Percentiles rank a stretch among this genome's conserved stretches.
These are phyloP conservation scores for Botryotinia narcissicola DNA, from an alignment of 2,329 filamentous ascomycete genomes.

Conservation along the genomic window DNA sequence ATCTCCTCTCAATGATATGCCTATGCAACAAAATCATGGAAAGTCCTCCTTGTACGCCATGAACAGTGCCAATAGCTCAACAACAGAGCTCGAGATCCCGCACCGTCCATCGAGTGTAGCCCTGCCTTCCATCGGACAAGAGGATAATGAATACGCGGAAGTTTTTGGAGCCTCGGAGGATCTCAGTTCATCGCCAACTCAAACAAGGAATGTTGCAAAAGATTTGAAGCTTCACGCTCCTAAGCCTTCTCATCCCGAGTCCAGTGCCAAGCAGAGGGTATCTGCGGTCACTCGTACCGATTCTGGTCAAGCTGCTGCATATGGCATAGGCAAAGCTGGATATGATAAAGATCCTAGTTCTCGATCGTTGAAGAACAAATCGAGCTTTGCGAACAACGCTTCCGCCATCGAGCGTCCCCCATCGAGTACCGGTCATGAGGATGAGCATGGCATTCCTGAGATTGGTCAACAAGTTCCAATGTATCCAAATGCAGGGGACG, in stretches of 20 bases:
- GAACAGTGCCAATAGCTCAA: slow-evolving; percentile 40
- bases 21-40: slow-evolving; percentile 46
- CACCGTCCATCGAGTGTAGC: slow-evolving; percentile 70
- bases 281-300: slow-evolving; percentile 85
- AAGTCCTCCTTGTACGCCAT: slow-evolving; percentile 41
- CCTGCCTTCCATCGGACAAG: slow-evolving; percentile 82
- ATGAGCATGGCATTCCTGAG: slow-evolving; percentile 86
- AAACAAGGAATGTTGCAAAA: slow-evolving; percentile 74
- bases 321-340: slow-evolving; percentile 71
- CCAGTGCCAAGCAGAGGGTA: slow-evolving; percentile 80
- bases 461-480: slow-evolving; percentile 92
- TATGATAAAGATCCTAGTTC: slow-evolving; percentile 50
- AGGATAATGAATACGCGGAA: slow-evolving; percentile 83
- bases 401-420: slow-evolving; percentile 50
- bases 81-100: slow-evolving; percentile 41
- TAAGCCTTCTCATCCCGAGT: slow-evolving; percentile 77
- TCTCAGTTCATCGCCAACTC: slow-evolving; percentile 55
- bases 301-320: slow-evolving; percentile 81
- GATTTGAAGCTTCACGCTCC: slow-evolving; percentile 87
- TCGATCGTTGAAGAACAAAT: slow-evolving; percentile 59
- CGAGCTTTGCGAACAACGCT: slow-evolving; percentile 54
- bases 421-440: slow-evolving; percentile 53
- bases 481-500: slow-evolving; percentile 88
- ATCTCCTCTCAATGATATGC: slow-evolving; percentile 76
- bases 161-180: slow-evolving; percentile 50